These are phyloP conservation scores for Fusarium tuaranense DNA, from an alignment of 2,329 filamentous ascomycete species.

Conservation along the genomic window DNA sequence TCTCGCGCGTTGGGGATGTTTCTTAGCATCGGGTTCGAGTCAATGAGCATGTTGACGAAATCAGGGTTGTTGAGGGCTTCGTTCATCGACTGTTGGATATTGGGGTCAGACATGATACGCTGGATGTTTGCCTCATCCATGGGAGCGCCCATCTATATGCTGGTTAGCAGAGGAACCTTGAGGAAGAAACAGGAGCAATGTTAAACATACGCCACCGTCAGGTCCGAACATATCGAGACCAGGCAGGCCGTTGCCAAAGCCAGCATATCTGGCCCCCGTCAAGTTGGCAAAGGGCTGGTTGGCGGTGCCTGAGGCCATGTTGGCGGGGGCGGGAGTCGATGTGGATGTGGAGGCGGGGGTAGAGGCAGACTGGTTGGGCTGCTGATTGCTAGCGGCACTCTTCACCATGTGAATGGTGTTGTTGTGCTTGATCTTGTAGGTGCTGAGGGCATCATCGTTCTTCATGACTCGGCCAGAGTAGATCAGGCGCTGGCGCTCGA, in stretches of 20 bases:
- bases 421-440: slow-evolving; percentile 95
- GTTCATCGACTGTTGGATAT: slow-evolving; percentile 88
- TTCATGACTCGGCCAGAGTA: slow-evolving; percentile 98
- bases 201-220: slow-evolving; percentile 84
- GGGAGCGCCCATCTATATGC: slow-evolving; percentile 85
- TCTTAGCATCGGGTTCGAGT: slow-evolving; percentile 86
- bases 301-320: slow-evolving; percentile 84
- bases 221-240: slow-evolving; percentile 91
- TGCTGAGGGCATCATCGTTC: slow-evolving; percentile 85
- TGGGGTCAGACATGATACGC: slow-evolving; percentile 88
- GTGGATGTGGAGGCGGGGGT: slow-evolving; percentile 56
- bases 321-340: slow-evolving; percentile 67
- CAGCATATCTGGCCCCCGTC: slow-evolving; percentile 93
- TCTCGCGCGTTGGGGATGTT: slow-evolving; percentile 81
- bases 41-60: slow-evolving; percentile 94
- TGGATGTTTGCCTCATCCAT: slow-evolving; percentile 84
- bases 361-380: slow-evolving; percentile 44
- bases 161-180: slow-evolving; percentile 16
- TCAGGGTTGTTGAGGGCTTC: slow-evolving; percentile 96
- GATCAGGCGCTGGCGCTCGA: slow-evolving; percentile 92
- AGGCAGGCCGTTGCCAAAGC: slow-evolving; percentile 84
- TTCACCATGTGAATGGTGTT: slow-evolving; percentile 98
- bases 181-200: background rate
- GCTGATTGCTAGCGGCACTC: slow-evolving; percentile 88
- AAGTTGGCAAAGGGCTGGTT: slow-evolving; percentile 92